Evolutionary conservation across 495 filamentous ascomycete genomes (phyloP).

Genomic region (Podospora sp.): DNA sequence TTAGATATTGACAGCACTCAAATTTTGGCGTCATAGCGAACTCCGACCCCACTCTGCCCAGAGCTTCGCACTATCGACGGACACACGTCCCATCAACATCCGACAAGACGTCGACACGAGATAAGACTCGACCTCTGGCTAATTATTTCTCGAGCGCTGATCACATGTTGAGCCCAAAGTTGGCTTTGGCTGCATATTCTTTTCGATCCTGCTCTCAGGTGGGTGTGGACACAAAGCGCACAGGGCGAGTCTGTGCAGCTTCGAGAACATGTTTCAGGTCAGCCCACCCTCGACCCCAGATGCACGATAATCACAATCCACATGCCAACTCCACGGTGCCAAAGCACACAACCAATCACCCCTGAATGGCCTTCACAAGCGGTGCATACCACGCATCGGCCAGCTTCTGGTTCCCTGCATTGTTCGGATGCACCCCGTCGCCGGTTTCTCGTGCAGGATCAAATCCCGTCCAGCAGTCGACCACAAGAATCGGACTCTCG

Average conservation of each 20-base stretch:
- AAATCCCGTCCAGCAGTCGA: constrained; percentile 51
- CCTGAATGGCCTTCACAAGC: not conserved
- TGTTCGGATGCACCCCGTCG: constrained; percentile 53
- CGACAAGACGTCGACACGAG: not conserved
- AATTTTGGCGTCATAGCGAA: not conserved
- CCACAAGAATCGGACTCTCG: constrained; percentile 44
- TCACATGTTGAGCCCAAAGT: not conserved
- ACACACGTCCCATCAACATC: too few relatives aligned
- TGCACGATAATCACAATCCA: not conserved
- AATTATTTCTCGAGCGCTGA: not conserved
- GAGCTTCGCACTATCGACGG: too few relatives aligned
- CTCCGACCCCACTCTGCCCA: not conserved
- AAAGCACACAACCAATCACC: not conserved
- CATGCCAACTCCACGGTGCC: too few relatives aligned
- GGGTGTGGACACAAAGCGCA: not conserved
- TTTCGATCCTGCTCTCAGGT: too few relatives aligned
- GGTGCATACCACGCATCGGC: not conserved
- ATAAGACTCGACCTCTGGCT: not conserved
- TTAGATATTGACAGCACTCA: too few relatives aligned
- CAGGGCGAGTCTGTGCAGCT: not conserved
- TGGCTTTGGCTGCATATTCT: not conserved
- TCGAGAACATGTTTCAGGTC: not conserved
- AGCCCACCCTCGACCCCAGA: not conserved
- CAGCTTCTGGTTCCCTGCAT: constrained; percentile 5
- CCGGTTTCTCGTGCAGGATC: constrained; percentile 34